phyloP scores from a whole-genome alignment of 208 protist species.

The Trypanosoma cruzi region DNA sequence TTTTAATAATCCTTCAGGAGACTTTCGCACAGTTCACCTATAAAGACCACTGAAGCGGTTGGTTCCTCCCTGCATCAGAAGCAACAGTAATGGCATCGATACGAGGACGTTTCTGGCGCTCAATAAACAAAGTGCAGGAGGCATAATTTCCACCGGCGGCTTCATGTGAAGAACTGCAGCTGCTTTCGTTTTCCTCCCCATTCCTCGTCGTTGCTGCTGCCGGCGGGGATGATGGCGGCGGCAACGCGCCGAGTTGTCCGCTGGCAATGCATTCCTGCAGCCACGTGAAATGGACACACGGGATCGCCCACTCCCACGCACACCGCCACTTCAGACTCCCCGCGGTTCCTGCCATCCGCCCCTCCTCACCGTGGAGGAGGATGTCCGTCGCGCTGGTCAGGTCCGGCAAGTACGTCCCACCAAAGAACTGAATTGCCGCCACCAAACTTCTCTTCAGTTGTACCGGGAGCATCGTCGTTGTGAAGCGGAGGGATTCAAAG shows the following conservation, averaged over 20 bases:
- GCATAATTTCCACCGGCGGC: not conserved
- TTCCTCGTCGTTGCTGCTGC: not conserved
- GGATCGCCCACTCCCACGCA: conserved; percentile 31
- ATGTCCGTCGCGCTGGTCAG: conserved; percentile 53
- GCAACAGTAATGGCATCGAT: not conserved
- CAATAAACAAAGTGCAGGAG: not conserved
- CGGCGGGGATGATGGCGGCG: not conserved
- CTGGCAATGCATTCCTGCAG: conserved; percentile 53
- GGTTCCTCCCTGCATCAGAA: not conserved
- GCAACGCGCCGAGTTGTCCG: conserved; percentile 20
- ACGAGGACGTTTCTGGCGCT: not conserved
- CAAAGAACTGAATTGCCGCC: conserved; percentile 68
- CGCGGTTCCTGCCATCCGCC: not conserved
- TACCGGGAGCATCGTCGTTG: conserved; percentile 51
- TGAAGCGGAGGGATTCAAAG: conserved; percentile 58
- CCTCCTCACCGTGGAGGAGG: conserved; percentile 39
- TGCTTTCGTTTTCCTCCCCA: not conserved
- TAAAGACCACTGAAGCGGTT: not conserved
- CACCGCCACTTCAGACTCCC: conserved; percentile 13
- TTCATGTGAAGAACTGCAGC: conserved; percentile 7
- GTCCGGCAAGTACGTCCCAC: conserved; percentile 61
- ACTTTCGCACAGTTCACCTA: not conserved
- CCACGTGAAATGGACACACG: conserved; percentile 60
- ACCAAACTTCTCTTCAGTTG: conserved; percentile 61
- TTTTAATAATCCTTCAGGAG: not conserved